Conservation (phyloP, 2,329 filamentous ascomycete species). For the Talaromyces sp. region DNA sequence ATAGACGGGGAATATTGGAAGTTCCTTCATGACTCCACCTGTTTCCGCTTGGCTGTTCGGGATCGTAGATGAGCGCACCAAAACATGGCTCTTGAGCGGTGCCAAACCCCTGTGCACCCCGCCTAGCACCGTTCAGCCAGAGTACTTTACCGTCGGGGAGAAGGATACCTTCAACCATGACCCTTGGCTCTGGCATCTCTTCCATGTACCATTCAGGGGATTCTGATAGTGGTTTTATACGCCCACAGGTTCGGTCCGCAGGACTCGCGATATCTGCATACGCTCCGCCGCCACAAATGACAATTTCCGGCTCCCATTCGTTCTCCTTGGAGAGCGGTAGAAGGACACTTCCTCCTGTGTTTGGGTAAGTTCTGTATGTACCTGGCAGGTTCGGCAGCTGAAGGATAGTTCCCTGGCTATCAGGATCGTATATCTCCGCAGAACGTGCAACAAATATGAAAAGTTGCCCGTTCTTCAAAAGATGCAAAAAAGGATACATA, state of each 20-base stretch:
- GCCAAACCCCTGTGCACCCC: constrained; percentile 59
- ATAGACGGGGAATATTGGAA: constrained; percentile 50
- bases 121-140: constrained; percentile 58
- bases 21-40: constrained; percentile 47
- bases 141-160: constrained; percentile 59
- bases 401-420: constrained; percentile 44
- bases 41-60: constrained; percentile 48
- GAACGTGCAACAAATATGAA: constrained; percentile 58
- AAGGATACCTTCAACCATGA: constrained; percentile 59
- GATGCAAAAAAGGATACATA: constrained; percentile 62
- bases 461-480: constrained; percentile 54
- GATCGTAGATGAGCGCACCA: constrained; percentile 58
- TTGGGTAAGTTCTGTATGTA: constrained; percentile 58
- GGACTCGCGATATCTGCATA: constrained; percentile 58
- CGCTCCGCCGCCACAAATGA: constrained; percentile 59
- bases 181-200: constrained; percentile 55
- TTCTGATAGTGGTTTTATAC: constrained; percentile 50
- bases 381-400: constrained; percentile 53
- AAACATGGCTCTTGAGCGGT: constrained; percentile 53
- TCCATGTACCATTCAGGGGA: constrained; percentile 56
- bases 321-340: constrained; percentile 53
- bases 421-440: constrained; percentile 55
- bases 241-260: constrained; percentile 58
- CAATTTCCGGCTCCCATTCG: constrained; percentile 52
- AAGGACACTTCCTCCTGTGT: constrained; percentile 58